These are phyloP conservation scores for Citrus medica DNA, from an alignment of 345 rosid genomes.

Conservation along the genomic window DNA sequence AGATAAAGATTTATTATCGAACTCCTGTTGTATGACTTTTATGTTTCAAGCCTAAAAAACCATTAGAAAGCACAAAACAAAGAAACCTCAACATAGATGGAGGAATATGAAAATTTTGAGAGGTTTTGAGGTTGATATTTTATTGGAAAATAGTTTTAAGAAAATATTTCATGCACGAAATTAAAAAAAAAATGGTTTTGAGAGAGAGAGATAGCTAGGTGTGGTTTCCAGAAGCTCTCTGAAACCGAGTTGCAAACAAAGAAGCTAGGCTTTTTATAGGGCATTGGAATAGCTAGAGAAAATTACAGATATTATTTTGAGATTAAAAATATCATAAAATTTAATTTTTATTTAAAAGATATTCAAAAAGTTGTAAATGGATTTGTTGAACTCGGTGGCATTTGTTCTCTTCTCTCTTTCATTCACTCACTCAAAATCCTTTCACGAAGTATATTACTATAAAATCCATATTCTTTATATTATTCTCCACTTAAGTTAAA, in stretches of 20 bases:
- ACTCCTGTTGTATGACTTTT: not conserved
- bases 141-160: not conserved
- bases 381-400: conserved; percentile 18
- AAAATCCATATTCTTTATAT: conserved; percentile 20
- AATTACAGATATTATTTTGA: not conserved
- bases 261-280: conserved; percentile 15
- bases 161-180: not conserved
- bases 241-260: conserved; percentile 30
- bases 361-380: not conserved
- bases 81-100: too few species aligned
- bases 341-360: not conserved
- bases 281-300: not conserved
- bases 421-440: not conserved
- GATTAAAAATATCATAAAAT: not conserved
- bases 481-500: conserved; percentile 14
- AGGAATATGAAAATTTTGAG: not conserved
- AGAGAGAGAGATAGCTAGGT: conserved; percentile 8
- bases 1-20: not conserved
- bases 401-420: conserved; percentile 14
- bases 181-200: not conserved
- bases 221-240: conserved; percentile 14
- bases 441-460: conserved; percentile 17
- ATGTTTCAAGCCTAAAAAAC: not conserved
- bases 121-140: not conserved
- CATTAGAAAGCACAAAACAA: not conserved